Evolutionary conservation across 2,329 filamentous ascomycete species (phyloP).

Genomic region (Chaetomiaceae sp.): DNA sequence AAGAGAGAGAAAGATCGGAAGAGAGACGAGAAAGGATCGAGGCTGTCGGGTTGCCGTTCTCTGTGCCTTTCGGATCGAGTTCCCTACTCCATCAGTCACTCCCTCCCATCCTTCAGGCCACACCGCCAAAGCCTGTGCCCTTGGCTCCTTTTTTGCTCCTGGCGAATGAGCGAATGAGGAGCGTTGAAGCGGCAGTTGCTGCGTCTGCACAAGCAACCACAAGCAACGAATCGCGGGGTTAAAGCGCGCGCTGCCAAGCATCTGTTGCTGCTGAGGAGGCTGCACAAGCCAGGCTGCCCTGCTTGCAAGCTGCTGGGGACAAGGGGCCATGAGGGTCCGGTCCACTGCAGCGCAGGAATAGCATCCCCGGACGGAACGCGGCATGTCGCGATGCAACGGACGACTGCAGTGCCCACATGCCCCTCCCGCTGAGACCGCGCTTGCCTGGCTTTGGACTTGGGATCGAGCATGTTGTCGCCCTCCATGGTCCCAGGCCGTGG

Average conservation of each 20-base stretch:
- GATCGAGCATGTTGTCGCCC: slow-evolving; percentile 20
- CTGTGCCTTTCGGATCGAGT: neutral
- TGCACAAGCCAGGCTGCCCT: slow-evolving; percentile 5
- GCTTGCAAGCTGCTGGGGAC: too few relatives aligned
- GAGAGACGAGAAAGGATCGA: too few relatives aligned
- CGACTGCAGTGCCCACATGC: slow-evolving; percentile 5
- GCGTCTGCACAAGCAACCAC: neutral
- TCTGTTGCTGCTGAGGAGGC: slow-evolving; percentile 6
- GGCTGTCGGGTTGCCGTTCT: too few relatives aligned
- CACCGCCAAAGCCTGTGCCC: slow-evolving; percentile 14
- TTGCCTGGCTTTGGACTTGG: slow-evolving; percentile 9
- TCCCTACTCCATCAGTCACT: neutral
- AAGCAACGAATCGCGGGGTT: slow-evolving; percentile 21
- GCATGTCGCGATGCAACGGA: slow-evolving; percentile 6
- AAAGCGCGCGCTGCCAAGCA: slow-evolving; percentile 17
- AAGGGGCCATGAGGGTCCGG: neutral
- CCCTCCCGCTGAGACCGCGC: slow-evolving; percentile 6
- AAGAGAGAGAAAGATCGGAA: neutral
- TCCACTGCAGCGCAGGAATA: slow-evolving; percentile 6
- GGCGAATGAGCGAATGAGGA: slow-evolving; percentile 19
- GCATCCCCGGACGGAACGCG: slow-evolving; percentile 10
- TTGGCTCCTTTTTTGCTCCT: neutral
- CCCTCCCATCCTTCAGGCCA: neutral
- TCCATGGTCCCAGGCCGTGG: neutral
- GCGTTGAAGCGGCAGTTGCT: slow-evolving; percentile 5